A percentile compares a stretch with the other conserved stretches of the same genome.
These are phyloP conservation scores for Trifolium fragiferum DNA, from an alignment of 306 rosid species.

Conservation along the genomic window DNA sequence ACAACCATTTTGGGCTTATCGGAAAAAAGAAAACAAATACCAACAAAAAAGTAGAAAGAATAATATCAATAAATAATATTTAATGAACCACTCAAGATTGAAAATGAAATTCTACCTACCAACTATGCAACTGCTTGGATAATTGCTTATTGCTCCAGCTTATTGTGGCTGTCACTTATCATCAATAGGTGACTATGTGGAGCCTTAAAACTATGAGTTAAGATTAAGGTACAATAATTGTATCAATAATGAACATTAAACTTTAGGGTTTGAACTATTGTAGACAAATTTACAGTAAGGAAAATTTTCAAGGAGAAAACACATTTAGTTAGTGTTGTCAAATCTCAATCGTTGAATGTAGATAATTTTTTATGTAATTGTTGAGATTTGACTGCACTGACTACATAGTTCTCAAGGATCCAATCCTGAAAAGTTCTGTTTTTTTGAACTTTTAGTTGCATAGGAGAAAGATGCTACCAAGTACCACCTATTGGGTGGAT, in stretches of 20 bases:
- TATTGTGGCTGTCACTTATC: slow-evolving; percentile 18
- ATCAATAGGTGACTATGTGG: slow-evolving; percentile 18
- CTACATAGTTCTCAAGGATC: too few species aligned
- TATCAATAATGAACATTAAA: background rate
- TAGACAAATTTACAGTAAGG: background rate
- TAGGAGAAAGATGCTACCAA: too few species aligned
- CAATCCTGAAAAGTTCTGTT: too few species aligned
- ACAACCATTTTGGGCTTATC: background rate
- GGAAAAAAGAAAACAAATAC: background rate
- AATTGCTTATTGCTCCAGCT: slow-evolving; percentile 26
- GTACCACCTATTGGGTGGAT: too few species aligned
- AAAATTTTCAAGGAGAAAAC: background rate
- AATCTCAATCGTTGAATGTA: too few species aligned
- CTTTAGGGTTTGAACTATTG: background rate
- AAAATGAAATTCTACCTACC: slow-evolving; percentile 36
- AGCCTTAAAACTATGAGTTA: slow-evolving; percentile 26
- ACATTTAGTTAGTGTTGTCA: too few species aligned
- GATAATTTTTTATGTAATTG: too few species aligned
- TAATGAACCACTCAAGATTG: slow-evolving; percentile 7
- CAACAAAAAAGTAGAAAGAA: background rate
- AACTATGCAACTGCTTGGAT: slow-evolving; percentile 9
- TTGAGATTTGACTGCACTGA: too few species aligned
- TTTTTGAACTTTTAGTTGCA: too few species aligned
- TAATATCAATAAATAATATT: background rate
- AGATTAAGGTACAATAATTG: slow-evolving; percentile 11